A percentile compares a stretch with the other conserved stretches of the same genome.
These are phyloP conservation scores for Ceratobasidium sp. DNA, from an alignment of 1,284 basidiomycete genomes.

Conservation along the genomic window DNA sequence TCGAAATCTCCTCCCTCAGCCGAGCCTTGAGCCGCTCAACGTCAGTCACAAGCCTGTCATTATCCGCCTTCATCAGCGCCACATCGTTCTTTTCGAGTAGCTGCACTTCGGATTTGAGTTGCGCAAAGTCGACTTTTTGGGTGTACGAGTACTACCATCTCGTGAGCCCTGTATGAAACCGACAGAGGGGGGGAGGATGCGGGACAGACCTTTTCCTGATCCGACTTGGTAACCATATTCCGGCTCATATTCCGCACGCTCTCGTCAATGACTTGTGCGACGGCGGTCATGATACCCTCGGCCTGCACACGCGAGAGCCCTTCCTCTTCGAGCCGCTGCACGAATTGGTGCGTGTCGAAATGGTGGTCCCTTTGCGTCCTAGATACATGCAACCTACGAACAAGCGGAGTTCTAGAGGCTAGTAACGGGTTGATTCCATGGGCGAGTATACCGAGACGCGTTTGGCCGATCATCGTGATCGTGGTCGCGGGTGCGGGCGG, in stretches of 20 bases:
- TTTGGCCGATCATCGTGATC: slow-evolving; percentile 16
- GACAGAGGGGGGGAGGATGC: background rate
- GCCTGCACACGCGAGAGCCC: slow-evolving; percentile 88
- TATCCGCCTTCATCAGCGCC: slow-evolving; percentile 75
- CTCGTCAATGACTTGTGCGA: slow-evolving; percentile 95
- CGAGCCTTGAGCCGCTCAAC: slow-evolving; percentile 97
- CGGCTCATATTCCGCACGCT: slow-evolving; percentile 91
- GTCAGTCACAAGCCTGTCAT: slow-evolving; percentile 81
- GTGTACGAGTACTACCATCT: slow-evolving; percentile 82
- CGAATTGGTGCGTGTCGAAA: slow-evolving; percentile 94
- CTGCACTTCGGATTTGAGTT: slow-evolving; percentile 95
- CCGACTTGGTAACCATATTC: slow-evolving; percentile 91
- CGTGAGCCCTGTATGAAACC: background rate
- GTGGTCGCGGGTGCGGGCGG: background rate
- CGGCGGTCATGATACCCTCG: slow-evolving; percentile 92
- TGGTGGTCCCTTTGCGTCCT: slow-evolving; percentile 60
- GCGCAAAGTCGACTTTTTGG: slow-evolving; percentile 96
- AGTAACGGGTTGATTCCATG: background rate
- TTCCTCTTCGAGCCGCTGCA: slow-evolving; percentile 84
- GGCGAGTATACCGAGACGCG: slow-evolving; percentile 14
- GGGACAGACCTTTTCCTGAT: slow-evolving; percentile 85
- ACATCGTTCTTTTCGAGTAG: slow-evolving; percentile 98
- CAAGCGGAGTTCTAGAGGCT: background rate
- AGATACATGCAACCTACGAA: background rate
- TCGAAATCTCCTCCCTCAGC: slow-evolving; percentile 87